These are phyloP conservation scores for Huntiella decipiens DNA, from an alignment of 2,329 filamentous ascomycete genomes.

Conservation along the genomic window DNA sequence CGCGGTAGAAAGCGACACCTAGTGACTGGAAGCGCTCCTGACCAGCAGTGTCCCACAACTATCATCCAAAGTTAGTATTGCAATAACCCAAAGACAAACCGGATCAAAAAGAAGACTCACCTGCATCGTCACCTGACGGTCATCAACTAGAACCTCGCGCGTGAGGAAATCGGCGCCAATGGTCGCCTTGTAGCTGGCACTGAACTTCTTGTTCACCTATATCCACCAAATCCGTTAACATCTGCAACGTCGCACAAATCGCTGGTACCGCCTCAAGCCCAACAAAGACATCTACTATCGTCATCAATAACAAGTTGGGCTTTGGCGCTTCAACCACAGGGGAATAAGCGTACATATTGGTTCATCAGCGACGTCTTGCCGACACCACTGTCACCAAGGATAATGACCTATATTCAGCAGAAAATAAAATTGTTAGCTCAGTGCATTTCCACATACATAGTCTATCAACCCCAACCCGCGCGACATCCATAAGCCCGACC, in stretches of 20 bases:
- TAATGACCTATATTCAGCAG: slow-evolving; percentile 61
- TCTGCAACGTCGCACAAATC: too few relatives aligned
- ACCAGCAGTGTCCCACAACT: slow-evolving; percentile 96
- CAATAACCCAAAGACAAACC: background rate
- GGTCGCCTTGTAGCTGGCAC: slow-evolving; percentile 97
- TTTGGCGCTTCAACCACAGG: slow-evolving; percentile 2
- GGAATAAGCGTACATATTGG: slow-evolving; percentile 70
- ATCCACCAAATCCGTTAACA: background rate
- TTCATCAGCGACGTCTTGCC: slow-evolving; percentile 99
- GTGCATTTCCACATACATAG: background rate
- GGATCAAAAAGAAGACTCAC: slow-evolving; percentile 21
- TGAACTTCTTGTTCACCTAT: slow-evolving; percentile 99
- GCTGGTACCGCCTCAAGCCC: too few relatives aligned
- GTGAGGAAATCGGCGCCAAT: slow-evolving; percentile 98
- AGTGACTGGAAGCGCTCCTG: slow-evolving; percentile 96
- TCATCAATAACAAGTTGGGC: background rate
- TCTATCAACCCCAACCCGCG: too few relatives aligned
- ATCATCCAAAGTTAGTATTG: background rate
- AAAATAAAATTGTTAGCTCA: slow-evolving; percentile 3
- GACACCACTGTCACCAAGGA: slow-evolving; percentile 95
- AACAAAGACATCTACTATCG: too few relatives aligned
- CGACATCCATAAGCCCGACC: too few relatives aligned
- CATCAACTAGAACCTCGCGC: slow-evolving; percentile 92
- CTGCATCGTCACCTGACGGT: slow-evolving; percentile 97
- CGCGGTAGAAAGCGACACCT: slow-evolving; percentile 91